phyloP scores from a whole-genome alignment of 2,329 filamentous ascomycete species.

The Exophiala lecanii-corni region DNA sequence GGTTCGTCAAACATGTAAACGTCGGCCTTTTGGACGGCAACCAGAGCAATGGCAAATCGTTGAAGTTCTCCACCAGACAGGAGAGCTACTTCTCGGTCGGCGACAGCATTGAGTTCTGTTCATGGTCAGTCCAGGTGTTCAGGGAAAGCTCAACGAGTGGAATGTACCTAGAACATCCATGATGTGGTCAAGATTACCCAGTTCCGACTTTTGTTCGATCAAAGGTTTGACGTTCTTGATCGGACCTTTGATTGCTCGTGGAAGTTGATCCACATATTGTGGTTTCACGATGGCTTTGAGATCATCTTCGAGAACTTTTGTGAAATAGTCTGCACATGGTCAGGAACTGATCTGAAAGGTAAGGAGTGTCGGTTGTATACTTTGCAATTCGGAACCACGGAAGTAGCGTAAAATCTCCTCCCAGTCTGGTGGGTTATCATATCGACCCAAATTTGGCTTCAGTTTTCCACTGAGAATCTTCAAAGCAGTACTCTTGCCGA shows the following conservation, averaged over 20 bases:
- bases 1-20: constrained; percentile 99
- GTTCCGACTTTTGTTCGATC: constrained; percentile 68
- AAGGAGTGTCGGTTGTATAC: constrained; percentile 59
- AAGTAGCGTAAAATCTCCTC: constrained; percentile 98
- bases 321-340: constrained; percentile 76
- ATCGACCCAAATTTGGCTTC: constrained; percentile 93
- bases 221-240: constrained; percentile 75
- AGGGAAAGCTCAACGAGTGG: not conserved
- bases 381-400: constrained; percentile 94
- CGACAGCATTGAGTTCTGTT: constrained; percentile 76
- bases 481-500: constrained; percentile 98
- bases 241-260: constrained; percentile 78
- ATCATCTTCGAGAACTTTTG: constrained; percentile 93
- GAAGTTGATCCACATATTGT: constrained; percentile 98
- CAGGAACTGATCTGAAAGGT: too few relatives aligned
- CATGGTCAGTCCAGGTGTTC: constrained; percentile 18
- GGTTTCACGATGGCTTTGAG: constrained; percentile 98
- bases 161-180: constrained; percentile 65
- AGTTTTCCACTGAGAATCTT: constrained; percentile 98
- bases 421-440: constrained; percentile 97
- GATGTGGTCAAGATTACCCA: constrained; percentile 77
- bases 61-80: constrained; percentile 97
- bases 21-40: constrained; percentile 93
- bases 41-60: constrained; percentile 92
- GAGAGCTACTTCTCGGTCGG: constrained; percentile 82